Evolutionary conservation across 2,329 filamentous ascomycete species (phyloP), one percentile per base, ranked within the genome.

Genomic region (Scortechinia acanthostroma): DNA sequence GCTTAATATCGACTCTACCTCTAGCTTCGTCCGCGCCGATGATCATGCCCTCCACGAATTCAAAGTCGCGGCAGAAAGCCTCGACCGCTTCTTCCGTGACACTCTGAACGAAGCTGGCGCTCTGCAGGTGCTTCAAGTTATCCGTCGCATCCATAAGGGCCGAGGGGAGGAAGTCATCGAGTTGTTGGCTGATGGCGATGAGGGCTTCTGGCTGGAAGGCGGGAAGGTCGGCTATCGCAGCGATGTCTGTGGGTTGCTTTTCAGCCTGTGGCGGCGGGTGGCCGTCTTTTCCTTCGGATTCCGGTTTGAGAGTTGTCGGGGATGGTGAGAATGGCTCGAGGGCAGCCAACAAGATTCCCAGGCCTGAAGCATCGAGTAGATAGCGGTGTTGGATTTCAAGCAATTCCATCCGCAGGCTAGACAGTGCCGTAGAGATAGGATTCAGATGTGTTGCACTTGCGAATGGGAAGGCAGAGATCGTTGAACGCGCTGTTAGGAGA

Each of bases 31-130:
- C 70, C 21, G 63, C 63, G 4, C 65, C 58, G 22, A 69, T 59
- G 23, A 80, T 63, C 45, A 72, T 59, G 43, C 69, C 63, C 53
- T 81, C 76, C 2, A 77, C 57, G 44, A 71, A 67, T 55, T 77
- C 35, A 40, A 40, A 40, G 35, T 40, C 35, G 6, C 35, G 35
- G 17, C 35, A 40, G 17, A 40, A 40, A 6, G 35, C 35, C 35
- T 40, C 35, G 6, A 40, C 35, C 6, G 35, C 35, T 13, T 40
- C 35, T 19, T 40, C 35, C 10, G 35, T 40, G 17, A 40, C 35
- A 40, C 35, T 40, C 17, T 40, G 6, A 6, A 40, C 17, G 17
- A 40, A 19, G 13, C 10, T 6, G 6, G 35, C 35, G 35, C 35
- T 40, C 35, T 40, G 35, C 35, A 40, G 10, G 6, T 17, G 6